These are phyloP conservation scores for Pseudocohnilembus persalinus DNA, from an alignment of 169 alveolate genomes.

Conservation along the genomic window DNA sequence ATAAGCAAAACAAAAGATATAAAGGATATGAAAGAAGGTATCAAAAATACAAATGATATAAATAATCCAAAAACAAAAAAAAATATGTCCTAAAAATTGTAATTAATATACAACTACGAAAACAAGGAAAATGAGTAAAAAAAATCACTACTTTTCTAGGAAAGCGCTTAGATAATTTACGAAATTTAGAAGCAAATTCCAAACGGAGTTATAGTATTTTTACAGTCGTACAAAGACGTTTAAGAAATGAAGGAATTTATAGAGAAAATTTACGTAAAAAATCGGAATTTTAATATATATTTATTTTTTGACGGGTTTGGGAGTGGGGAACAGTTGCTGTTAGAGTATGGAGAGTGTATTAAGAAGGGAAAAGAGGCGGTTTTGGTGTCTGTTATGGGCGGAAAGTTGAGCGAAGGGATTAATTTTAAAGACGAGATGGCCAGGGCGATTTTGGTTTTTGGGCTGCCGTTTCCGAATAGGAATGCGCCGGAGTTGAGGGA, in stretches of 20 bases:
- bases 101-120: not conserved
- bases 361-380: slow-evolving; percentile 79
- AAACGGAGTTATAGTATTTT: slow-evolving; percentile 78
- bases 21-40: not conserved
- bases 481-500: slow-evolving; percentile 56
- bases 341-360: not conserved
- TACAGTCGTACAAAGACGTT: slow-evolving; percentile 53
- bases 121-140: not conserved
- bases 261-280: slow-evolving; percentile 24
- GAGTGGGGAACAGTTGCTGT: not conserved
- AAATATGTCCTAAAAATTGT: no score
- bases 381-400: slow-evolving; percentile 92
- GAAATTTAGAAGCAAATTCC: slow-evolving; percentile 54
- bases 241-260: slow-evolving; percentile 51
- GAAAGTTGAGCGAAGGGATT: slow-evolving; percentile 96
- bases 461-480: slow-evolving; percentile 93
- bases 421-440: slow-evolving; percentile 95
- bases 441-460: slow-evolving; percentile 91
- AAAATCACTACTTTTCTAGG: not conserved
- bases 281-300: not conserved
- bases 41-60: not conserved
- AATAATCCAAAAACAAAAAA: slow-evolving; percentile 1
- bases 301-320: slow-evolving; percentile 17
- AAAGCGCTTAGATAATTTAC: slow-evolving; percentile 42
- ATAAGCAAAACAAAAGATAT: not conserved